Conservation (phyloP, 768 basidiomycete genomes). For the Russula foetens region DNA sequence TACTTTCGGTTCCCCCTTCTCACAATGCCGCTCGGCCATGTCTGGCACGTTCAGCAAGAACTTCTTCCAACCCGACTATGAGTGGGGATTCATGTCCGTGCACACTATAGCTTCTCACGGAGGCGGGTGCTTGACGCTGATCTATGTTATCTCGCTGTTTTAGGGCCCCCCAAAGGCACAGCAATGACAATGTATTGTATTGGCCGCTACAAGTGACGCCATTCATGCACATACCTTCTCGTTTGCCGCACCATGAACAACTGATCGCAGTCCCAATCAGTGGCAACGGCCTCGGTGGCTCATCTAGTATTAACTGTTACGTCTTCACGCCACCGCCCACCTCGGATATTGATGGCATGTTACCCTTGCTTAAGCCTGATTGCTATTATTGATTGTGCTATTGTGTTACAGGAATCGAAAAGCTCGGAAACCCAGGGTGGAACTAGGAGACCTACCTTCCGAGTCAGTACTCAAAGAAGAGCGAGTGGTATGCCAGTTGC, state of each 20-base stretch:
- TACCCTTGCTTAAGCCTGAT: too few relatives aligned
- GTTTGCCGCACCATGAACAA: neutral
- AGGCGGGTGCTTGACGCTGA: neutral
- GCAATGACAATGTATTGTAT: neutral
- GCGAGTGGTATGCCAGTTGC: slow-evolving; percentile 4
- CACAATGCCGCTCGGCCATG: neutral
- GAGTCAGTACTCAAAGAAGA: slow-evolving; percentile 21
- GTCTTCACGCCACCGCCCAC: slow-evolving; percentile 20
- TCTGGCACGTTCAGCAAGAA: slow-evolving; percentile 15
- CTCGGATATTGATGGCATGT: slow-evolving; percentile 20
- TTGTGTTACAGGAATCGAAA: slow-evolving; percentile 15
- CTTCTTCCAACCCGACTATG: slow-evolving; percentile 17
- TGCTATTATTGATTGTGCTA: neutral
- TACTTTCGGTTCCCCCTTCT: neutral
- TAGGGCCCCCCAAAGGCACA: slow-evolving; percentile 19
- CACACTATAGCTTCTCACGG: neutral
- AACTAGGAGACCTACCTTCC: slow-evolving; percentile 22
- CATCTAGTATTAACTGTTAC: slow-evolving; percentile 20
- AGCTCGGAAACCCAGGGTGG: slow-evolving; percentile 26
- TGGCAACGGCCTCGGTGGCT: slow-evolving; percentile 20
- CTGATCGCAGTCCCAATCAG: neutral
- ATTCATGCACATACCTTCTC: too few relatives aligned
- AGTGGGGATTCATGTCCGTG: slow-evolving; percentile 21
- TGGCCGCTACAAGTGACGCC: slow-evolving; percentile 15
- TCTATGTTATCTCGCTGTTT: neutral